Conservation (phyloP, 495 filamentous ascomycete genomes). For the Glutinoglossum americanum region DNA sequence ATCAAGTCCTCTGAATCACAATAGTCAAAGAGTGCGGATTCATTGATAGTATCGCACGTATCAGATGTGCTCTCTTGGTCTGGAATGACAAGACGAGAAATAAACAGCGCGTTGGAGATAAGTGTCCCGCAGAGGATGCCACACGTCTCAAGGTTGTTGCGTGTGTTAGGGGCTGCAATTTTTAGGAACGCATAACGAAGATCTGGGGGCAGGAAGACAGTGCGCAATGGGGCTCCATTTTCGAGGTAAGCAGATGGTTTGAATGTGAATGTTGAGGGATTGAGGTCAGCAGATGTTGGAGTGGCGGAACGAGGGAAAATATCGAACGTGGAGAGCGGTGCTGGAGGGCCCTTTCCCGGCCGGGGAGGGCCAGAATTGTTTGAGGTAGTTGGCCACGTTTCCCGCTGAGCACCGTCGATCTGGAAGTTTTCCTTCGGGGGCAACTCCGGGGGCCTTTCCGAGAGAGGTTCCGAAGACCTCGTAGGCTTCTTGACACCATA, state of each 20-base stretch:
- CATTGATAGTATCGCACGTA: conserved; percentile 84
- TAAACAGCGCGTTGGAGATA: conserved; percentile 82
- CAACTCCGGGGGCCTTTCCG: conserved; percentile 22
- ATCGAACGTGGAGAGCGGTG: background rate
- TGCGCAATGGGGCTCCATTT: conserved; percentile 64
- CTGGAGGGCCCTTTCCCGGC: background rate
- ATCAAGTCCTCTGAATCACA: conserved; percentile 69
- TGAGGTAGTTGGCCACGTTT: conserved; percentile 1
- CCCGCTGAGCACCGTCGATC: background rate
- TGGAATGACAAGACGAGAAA: conserved; percentile 70
- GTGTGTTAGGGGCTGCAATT: conserved; percentile 53
- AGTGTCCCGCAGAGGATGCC: conserved; percentile 80
- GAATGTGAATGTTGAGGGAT: conserved; percentile 38
- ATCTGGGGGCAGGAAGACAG: conserved; percentile 60
- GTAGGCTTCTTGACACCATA: conserved; percentile 5
- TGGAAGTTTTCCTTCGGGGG: conserved; percentile 24
- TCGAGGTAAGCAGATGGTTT: conserved; percentile 73
- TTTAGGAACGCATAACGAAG: conserved; percentile 53
- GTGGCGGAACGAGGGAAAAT: background rate
- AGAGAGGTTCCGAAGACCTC: conserved; percentile 14
- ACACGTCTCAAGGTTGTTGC: conserved; percentile 71
- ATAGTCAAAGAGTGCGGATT: conserved; percentile 63
- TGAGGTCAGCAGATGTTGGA: background rate
- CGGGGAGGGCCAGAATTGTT: conserved; percentile 4
- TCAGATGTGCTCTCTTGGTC: conserved; percentile 76